Base-by-base conservation (phyloP, 2,329 filamentous ascomycete species). In the Fonsecaea erecta region DNA sequence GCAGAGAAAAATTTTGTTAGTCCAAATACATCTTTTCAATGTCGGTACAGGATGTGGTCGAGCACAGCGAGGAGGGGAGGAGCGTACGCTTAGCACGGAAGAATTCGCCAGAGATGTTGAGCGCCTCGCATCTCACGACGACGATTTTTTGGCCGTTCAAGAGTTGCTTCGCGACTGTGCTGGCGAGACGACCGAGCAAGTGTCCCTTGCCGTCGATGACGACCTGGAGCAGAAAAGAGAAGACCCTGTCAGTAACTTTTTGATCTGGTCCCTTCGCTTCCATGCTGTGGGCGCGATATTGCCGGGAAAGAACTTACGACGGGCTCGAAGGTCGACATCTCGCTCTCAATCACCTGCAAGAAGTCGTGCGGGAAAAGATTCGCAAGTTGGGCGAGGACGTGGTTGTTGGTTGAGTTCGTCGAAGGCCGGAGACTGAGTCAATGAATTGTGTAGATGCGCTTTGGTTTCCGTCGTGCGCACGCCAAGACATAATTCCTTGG, bases 101-200 rank as follows among this genome's bases (percentile, higher is more conserved):
- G 92, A 99, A 99, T 88, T 98, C 95, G 86, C 95, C 95, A 76
- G 95, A 99, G 88, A 99, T 99, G 90, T 99, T 99, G 83, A 99
- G 89, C 78, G 92, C 93, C 86, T 99, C 95, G 85, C 91, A 96
- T 87, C 95, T 92, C 82, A 99, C 95, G 77, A 99, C 86, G 78
- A 98, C 94, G 81, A 99, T 96, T 91, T 98, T 98, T 71, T 89
- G 86, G 40, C 78, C 83, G 0, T 76, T 75, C 12, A 89, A 75
- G 0, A 72, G 68, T n/a, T 77, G 75, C 53, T 75, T 78, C n/a
- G 75, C 77, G 37, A 76, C 74, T 0, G 81, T 71, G 0, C 75
- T 73, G 1, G 79, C 78, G 82, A 99, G 90, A 83, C 95, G 94
- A 87, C 95, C 95, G 84, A 99, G 93, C 82, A 99, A 91, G 86